Percentiles rank a stretch among this genome's conserved stretches.
Conservation (phyloP, 768 basidiomycete species). For the Mycena olivaceomarginata region DNA sequence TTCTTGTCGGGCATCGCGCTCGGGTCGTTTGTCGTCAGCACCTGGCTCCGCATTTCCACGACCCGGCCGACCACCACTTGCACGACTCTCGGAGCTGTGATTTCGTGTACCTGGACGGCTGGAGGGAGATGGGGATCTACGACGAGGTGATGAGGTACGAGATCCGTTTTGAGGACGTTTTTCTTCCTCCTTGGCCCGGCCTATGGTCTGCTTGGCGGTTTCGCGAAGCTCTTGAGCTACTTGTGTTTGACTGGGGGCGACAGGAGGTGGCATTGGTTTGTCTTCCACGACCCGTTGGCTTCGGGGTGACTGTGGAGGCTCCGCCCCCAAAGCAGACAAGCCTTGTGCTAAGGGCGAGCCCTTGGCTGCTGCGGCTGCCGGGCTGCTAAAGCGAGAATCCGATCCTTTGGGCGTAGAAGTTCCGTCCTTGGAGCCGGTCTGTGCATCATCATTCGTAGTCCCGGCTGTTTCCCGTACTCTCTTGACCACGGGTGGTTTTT, state of each 20-base stretch:
- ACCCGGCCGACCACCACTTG: conserved; percentile 80
- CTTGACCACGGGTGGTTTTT: conserved; percentile 45
- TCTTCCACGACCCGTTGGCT: conserved; percentile 63
- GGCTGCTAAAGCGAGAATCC: conserved; percentile 53
- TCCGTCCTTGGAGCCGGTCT: conserved; percentile 47
- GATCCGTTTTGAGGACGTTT: conserved; percentile 69
- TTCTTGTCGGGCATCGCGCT: conserved; percentile 72
- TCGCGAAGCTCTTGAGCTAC: conserved; percentile 89
- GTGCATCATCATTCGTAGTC: conserved; percentile 51
- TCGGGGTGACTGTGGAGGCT: conserved; percentile 62
- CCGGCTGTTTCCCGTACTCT: conserved; percentile 38
- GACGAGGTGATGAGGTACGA: conserved; percentile 74
- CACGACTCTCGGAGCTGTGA: conserved; percentile 82
- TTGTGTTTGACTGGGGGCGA: conserved; percentile 84
- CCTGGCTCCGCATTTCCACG: conserved; percentile 65
- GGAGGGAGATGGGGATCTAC: conserved; percentile 79
- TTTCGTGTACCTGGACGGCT: conserved; percentile 83
- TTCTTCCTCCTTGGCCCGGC: conserved; percentile 67
- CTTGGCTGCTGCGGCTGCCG: conserved; percentile 43
- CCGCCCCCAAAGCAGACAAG: conserved; percentile 46
- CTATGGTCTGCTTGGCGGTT: conserved; percentile 83
- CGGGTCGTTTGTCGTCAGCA: conserved; percentile 72
- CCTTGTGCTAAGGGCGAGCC: conserved; percentile 29
- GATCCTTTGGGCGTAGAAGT: conserved; percentile 38
- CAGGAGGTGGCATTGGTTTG: conserved; percentile 87